Conservation (phyloP, 257 asterid genomes). For the Ballota nigra region DNA sequence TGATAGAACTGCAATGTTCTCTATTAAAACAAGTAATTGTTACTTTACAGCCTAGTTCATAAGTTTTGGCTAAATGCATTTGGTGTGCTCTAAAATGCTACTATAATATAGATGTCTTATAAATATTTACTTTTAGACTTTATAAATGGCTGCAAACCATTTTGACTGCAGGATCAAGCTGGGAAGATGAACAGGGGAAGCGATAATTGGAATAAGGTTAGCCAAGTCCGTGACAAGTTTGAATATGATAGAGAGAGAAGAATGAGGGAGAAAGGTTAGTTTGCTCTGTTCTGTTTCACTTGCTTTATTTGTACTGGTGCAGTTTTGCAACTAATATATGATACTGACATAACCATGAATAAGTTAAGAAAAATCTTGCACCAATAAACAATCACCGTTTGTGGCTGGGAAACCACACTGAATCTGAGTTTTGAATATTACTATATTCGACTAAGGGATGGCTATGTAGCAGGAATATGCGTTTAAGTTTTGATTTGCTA, state of each 20-base stretch:
- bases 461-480: neutral
- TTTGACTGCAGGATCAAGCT: constrained; percentile 55
- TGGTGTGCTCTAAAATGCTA: constrained; percentile 5
- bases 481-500: neutral
- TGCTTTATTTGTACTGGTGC: constrained; percentile 11
- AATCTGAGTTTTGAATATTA: neutral
- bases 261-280: constrained; percentile 81
- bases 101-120: neutral
- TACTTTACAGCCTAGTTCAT: neutral
- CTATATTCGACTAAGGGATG: neutral
- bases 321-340: constrained; percentile 15
- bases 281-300: constrained; percentile 2
- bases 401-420: neutral
- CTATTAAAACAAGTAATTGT: constrained; percentile 8
- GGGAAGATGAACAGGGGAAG: constrained; percentile 41
- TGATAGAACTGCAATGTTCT: neutral
- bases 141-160: constrained; percentile 8
- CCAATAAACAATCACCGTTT: neutral
- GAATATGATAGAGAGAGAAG: constrained; percentile 91
- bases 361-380: neutral
- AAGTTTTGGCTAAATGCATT: constrained; percentile 1
- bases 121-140: neutral
- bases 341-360: neutral
- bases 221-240: constrained; percentile 84
- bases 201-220: constrained; percentile 62